phyloP scores from a whole-genome alignment of 169 alveolate species.

The Plasmodium falciparum region DNA sequence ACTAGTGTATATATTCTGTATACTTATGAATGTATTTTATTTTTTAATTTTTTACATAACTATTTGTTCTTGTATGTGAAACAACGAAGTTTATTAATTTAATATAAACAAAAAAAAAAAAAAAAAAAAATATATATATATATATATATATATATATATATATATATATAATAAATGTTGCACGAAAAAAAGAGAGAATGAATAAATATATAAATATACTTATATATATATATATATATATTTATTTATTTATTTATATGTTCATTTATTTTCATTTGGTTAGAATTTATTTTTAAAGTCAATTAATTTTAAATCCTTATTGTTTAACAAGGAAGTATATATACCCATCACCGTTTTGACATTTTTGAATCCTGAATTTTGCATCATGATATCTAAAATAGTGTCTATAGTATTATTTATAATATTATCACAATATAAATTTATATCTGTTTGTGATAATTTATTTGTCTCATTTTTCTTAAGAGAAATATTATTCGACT shows the following conservation, averaged over 20 bases:
- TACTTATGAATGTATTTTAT: neutral
- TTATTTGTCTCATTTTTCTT: neutral
- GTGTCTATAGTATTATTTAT: constrained; percentile 54
- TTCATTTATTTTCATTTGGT: neutral
- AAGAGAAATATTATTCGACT: neutral
- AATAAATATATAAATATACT: neutral
- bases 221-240: neutral
- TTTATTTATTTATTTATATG: no score
- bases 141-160: neutral
- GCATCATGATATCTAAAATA: constrained; percentile 38
- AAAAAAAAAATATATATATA: neutral
- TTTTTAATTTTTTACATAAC: no score
- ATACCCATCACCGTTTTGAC: constrained; percentile 41
- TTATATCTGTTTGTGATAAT: constrained; percentile 2
- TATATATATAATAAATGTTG: neutral
- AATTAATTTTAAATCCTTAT: constrained; percentile 38
- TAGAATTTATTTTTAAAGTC: constrained; percentile 26
- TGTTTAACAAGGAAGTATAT: constrained; percentile 39
- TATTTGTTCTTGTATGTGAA: no score
- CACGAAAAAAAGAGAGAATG: neutral
- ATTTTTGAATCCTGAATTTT: constrained; percentile 40
- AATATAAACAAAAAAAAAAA: neutral
- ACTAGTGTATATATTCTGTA: neutral
- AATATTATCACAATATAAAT: constrained; percentile 27
- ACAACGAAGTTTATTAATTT: no score